Conservation (phyloP, 768 basidiomycete genomes). For the Mrakia hoshinonis region DNA sequence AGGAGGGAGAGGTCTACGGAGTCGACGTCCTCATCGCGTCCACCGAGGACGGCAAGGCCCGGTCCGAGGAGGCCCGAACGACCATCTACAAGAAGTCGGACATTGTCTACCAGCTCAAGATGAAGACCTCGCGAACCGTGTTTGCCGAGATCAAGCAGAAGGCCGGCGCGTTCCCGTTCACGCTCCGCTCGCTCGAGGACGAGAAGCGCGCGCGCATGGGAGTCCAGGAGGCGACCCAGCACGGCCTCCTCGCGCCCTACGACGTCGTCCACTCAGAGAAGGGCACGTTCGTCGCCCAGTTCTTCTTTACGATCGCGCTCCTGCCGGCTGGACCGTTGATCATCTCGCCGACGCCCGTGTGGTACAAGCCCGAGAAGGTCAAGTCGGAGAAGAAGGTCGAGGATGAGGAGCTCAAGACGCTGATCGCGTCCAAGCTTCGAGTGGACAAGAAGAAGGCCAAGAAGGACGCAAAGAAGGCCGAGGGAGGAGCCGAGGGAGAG, state of each 20-base stretch:
- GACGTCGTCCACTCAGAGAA: slow-evolving; percentile 55
- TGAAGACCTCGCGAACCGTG: slow-evolving; percentile 92
- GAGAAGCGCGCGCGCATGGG: slow-evolving; percentile 94
- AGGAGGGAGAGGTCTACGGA: slow-evolving; percentile 29
- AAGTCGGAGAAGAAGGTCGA: slow-evolving; percentile 82
- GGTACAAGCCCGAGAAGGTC: slow-evolving; percentile 88
- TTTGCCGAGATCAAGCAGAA: slow-evolving; percentile 98
- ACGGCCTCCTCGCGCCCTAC: slow-evolving; percentile 85
- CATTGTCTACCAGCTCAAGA: slow-evolving; percentile 89
- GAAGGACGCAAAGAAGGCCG: slow-evolving; percentile 56
- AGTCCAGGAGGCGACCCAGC: slow-evolving; percentile 89
- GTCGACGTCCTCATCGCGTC: slow-evolving; percentile 28
- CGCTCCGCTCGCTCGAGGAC: slow-evolving; percentile 83
- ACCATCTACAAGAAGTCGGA: slow-evolving; percentile 72
- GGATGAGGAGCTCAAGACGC: slow-evolving; percentile 73
- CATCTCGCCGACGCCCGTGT: slow-evolving; percentile 76
- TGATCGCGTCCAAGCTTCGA: slow-evolving; percentile 68
- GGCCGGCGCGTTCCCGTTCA: slow-evolving; percentile 96
- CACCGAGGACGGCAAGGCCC: slow-evolving; percentile 52
- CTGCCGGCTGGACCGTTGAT: slow-evolving; percentile 78
- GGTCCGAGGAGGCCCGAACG: slow-evolving; percentile 77
- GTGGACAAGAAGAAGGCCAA: slow-evolving; percentile 90
- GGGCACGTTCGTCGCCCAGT: slow-evolving; percentile 80
- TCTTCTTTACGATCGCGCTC: slow-evolving; percentile 92
- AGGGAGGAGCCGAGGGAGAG: slow-evolving; percentile 43